Base-by-base conservation (phyloP, 2,329 filamentous ascomycete species). In the Cadophora sp. region DNA sequence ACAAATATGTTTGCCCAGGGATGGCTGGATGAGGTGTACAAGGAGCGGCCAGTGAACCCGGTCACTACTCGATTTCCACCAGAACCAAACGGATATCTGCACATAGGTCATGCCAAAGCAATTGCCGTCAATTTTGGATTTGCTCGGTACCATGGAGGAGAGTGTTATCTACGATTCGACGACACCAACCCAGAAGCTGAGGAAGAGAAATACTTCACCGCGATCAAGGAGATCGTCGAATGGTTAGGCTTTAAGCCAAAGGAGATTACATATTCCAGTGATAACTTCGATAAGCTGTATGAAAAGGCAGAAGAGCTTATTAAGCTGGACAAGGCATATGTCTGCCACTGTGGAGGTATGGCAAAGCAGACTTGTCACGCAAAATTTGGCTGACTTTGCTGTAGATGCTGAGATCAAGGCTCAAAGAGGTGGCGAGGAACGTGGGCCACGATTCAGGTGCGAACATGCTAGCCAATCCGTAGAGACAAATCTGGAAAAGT, bases 41-140 rank as follows among this genome's bases (percentile, higher is more conserved):
- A 89, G 69, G 87, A 91, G 79, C 85, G 88, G 60, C 89, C 89
- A 1, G 82, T 84, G 55, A 86, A 86, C 73, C 81, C 83, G 16
- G 88, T 91, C 24, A 80, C 90, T 60, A 94, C 91, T 4, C 88
- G 92, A 73, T 94, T 95, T 77, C 92, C 92, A 1, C 92, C 92
- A 24, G 92, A 95, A 81, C 96, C 96, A 59, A 98, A 98, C 79
- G 96, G 95, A 65, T 97, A 91, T 79, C 86, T 97, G 11, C 94
- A 97, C 78, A 92, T 98, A 74, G 95, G 95, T 24, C 96, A 98
- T 78, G 92, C 92, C 72, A 98, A 98, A 83, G 95, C 96, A 26
- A 97, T 98, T 79, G 91, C 93, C 0, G 89, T 98, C 79, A 97
- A 98, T 81, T 98, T 98, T 81, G 95, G 95, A 7, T 98, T 97